phyloP scores from a whole-genome alignment of 306 rosid genomes.

The Potentilla sterilis region DNA sequence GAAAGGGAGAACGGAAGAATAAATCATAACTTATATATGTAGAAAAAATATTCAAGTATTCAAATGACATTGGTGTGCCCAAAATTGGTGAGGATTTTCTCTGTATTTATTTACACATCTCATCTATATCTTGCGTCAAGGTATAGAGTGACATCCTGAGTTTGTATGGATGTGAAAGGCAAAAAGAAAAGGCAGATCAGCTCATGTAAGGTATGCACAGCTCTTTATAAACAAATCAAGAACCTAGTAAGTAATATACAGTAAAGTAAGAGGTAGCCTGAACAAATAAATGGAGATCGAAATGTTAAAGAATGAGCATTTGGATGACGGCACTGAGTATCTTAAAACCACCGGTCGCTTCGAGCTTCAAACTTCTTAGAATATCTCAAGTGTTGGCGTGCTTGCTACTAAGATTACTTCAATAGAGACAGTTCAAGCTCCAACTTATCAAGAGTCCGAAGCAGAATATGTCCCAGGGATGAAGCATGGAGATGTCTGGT shows the following conservation, averaged over 20 bases:
- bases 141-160: background rate
- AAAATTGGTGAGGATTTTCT: background rate
- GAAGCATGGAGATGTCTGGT: slow-evolving; percentile 7
- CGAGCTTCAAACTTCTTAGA: slow-evolving; percentile 17
- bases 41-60: background rate
- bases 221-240: background rate
- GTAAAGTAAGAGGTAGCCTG: slow-evolving; percentile 18
- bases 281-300: slow-evolving; percentile 21
- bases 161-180: background rate
- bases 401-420: slow-evolving; percentile 12
- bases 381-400: slow-evolving; percentile 23
- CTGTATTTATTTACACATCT: background rate
- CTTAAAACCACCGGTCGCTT: slow-evolving; percentile 19
- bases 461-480: background rate
- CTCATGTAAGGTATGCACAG: slow-evolving; percentile 12
- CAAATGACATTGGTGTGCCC: slow-evolving; percentile 2
- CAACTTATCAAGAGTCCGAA: slow-evolving; percentile 6
- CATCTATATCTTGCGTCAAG: background rate
- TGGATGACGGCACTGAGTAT: background rate
- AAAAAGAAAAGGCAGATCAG: background rate
- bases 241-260: slow-evolving; percentile 12
- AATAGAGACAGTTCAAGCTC: slow-evolving; percentile 17
- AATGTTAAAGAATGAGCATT: slow-evolving; percentile 1
- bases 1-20: background rate
- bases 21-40: background rate